Evolutionary conservation across 192 early-diverging fungal species (phyloP).

Genomic region (Coemansia sp.): DNA sequence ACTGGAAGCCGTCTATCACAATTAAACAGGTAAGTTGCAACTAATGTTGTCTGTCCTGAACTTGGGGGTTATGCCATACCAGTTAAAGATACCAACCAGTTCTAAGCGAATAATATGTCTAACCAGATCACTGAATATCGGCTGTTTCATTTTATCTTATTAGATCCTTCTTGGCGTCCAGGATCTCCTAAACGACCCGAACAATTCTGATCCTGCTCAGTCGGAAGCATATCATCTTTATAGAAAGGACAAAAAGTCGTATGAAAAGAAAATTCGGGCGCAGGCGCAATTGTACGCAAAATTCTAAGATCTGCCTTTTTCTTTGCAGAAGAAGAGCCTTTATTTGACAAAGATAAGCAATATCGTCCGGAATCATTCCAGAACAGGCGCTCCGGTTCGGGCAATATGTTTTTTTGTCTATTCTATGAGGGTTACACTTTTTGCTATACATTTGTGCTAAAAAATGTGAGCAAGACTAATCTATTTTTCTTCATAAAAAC

Average conservation of each 20-base stretch:
- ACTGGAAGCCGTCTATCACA: conserved; percentile 92
- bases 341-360: neutral
- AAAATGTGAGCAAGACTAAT: neutral
- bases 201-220: conserved; percentile 83
- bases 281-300: conserved; percentile 57
- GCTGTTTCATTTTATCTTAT: neutral
- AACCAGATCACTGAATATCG: neutral
- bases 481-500: neutral
- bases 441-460: neutral
- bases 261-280: conserved; percentile 60
- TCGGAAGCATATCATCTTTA: conserved; percentile 43
- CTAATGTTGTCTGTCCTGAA: neutral
- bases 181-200: conserved; percentile 88
- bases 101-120: neutral
- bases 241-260: conserved; percentile 56
- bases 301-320: neutral
- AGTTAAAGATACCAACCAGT: no score
- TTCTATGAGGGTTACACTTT: neutral
- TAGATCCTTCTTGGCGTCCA: conserved; percentile 92
- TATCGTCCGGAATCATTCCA: no score
- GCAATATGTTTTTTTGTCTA: neutral
- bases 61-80: neutral
- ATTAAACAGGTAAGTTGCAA: conserved; percentile 76
- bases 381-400: neutral
- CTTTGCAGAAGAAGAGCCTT: neutral